Conservation (phyloP, 257 asterid genomes). For the Hygrophila difformis region DNA sequence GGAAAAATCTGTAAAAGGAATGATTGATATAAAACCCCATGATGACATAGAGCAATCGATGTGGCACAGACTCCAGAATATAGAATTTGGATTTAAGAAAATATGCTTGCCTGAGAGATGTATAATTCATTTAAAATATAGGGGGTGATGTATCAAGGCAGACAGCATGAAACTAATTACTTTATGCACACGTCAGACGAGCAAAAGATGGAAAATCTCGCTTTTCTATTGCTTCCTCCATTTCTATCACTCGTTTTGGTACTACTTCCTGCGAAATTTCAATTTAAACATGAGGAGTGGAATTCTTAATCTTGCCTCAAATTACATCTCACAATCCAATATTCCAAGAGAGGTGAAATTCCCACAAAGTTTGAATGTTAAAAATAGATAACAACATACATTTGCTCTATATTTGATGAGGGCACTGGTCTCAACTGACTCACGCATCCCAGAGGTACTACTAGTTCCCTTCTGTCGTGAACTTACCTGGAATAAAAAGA, state of each 20-base stretch:
- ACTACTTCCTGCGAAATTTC: conserved; percentile 68
- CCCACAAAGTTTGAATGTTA: not conserved
- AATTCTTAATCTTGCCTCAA: conserved; percentile 7
- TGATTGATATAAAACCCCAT: too few relatives aligned
- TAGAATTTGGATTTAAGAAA: not conserved
- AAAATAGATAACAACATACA: conserved; percentile 9
- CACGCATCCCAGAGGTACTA: conserved; percentile 98
- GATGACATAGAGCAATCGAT: too few relatives aligned
- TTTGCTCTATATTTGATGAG: conserved; percentile 86
- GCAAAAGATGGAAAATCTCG: conserved; percentile 86
- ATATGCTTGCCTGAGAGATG: conserved; percentile 70
- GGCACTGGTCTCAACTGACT: conserved; percentile 83
- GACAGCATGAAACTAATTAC: conserved; percentile 97
- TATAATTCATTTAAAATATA: conserved; percentile 94
- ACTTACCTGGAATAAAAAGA: conserved; percentile 62
- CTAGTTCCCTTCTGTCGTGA: conserved; percentile 97
- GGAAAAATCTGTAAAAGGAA: too few relatives aligned
- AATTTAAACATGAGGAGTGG: not conserved
- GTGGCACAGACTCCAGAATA: not conserved
- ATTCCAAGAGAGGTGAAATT: too few relatives aligned
- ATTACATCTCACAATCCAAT: not conserved
- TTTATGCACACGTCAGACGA: conserved; percentile 71
- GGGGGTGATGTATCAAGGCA: conserved; percentile 94
- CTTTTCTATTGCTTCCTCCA: conserved; percentile 84
- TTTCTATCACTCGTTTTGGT: conserved; percentile 70